Percentiles rank a stretch among this genome's conserved stretches.
Evolutionary conservation across 2,329 filamentous ascomycete species (phyloP).

Genomic region (Endothia cerciana): DNA sequence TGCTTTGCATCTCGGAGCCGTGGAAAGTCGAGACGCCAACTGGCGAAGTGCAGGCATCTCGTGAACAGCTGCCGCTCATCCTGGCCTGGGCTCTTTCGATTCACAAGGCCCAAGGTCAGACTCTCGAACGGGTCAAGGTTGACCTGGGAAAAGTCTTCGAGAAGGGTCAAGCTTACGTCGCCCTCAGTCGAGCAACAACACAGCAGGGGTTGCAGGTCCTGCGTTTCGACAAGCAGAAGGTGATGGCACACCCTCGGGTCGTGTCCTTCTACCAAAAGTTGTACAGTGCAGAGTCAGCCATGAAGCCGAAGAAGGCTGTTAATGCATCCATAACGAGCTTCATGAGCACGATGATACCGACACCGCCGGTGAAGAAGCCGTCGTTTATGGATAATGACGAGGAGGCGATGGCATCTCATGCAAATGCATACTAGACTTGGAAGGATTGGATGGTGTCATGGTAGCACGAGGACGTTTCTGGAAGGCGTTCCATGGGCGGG

Average conservation of each 20-base stretch:
- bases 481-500: background rate
- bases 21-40: constrained; percentile 99
- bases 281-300: constrained; percentile 65
- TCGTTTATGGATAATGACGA: constrained; percentile 29
- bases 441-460: background rate
- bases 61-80: constrained; percentile 83
- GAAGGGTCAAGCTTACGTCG: constrained; percentile 97
- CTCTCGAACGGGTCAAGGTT: constrained; percentile 89
- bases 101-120: constrained; percentile 97
- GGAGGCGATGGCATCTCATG: constrained; percentile 26
- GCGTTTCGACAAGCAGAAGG: constrained; percentile 85
- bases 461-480: background rate
- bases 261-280: constrained; percentile 83
- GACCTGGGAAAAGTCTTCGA: constrained; percentile 92
- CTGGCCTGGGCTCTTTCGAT: constrained; percentile 97
- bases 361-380: constrained; percentile 30
- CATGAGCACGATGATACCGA: constrained; percentile 39
- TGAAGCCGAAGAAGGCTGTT: constrained; percentile 33
- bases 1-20: constrained; percentile 83
- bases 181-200: constrained; percentile 86
- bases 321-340: constrained; percentile 45
- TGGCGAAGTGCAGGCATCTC: constrained; percentile 88
- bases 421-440: constrained; percentile 8
- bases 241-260: constrained; percentile 91
- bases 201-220: constrained; percentile 87